Evolutionary conservation across 2,329 filamentous ascomycete species (phyloP).

Genomic region (Colletotrichum sp.): DNA sequence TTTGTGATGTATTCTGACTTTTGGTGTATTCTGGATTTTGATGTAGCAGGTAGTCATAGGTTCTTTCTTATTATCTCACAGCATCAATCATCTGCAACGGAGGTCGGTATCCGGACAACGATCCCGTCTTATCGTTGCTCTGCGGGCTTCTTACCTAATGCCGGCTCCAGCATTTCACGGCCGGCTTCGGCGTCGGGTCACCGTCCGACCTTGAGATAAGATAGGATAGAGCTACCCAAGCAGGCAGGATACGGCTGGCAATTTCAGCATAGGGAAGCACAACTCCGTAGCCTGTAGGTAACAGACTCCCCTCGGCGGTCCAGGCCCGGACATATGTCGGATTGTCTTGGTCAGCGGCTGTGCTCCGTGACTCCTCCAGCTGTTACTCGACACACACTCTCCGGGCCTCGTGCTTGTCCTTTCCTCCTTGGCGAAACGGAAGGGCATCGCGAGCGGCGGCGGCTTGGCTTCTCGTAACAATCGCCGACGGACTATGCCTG

Average conservation of each 20-base stretch:
- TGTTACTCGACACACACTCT: not conserved
- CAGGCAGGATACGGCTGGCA: not conserved
- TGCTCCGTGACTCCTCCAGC: not conserved
- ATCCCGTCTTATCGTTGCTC: not conserved
- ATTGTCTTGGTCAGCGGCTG: not conserved
- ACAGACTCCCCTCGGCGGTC: not conserved
- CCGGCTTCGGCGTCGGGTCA: not conserved
- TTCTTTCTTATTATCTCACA: not conserved
- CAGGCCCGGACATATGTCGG: conserved; percentile 19
- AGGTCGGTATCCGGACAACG: not conserved
- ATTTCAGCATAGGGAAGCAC: not conserved
- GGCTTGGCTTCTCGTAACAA: conserved; percentile 6
- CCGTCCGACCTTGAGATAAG: conserved; percentile 7
- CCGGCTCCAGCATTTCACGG: not conserved
- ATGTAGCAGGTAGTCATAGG: not conserved
- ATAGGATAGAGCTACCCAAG: conserved; percentile 11
- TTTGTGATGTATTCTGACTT: too few relatives aligned
- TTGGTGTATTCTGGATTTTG: not conserved
- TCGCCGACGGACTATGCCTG: conserved; percentile 14
- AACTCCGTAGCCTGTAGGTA: not conserved
- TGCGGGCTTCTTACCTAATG: not conserved
- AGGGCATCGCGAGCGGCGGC: not conserved
- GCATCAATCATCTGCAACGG: not conserved
- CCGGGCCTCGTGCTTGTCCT: not conserved
- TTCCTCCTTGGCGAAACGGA: conserved; percentile 9